Evolutionary conservation across 2,329 filamentous ascomycete genomes (phyloP).

Genomic region (Aureobasidium pullulans): DNA sequence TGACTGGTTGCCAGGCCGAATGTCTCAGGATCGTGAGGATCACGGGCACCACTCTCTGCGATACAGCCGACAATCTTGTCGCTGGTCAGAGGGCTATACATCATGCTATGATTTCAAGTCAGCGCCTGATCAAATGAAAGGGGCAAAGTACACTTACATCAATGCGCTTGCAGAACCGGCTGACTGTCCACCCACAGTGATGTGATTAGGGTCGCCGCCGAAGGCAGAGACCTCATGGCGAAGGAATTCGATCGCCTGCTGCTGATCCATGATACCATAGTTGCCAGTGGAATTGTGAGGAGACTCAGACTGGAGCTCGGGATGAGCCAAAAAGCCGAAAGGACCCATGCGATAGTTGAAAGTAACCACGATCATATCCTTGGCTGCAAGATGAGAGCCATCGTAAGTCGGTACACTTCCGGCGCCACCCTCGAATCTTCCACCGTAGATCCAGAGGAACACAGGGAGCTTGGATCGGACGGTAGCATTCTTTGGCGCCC

Average conservation of each 20-base stretch:
- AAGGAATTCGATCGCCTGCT: slow-evolving; percentile 20
- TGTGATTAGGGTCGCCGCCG: slow-evolving; percentile 33
- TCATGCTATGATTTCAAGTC: slow-evolving; percentile 18
- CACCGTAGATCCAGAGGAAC: too few species aligned
- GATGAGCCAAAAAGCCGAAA: not conserved
- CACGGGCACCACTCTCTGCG: slow-evolving; percentile 22
- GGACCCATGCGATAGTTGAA: not conserved
- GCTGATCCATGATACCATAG: slow-evolving; percentile 25
- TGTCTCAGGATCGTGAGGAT: slow-evolving; percentile 22
- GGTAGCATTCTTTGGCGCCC: too few species aligned
- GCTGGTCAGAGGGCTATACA: slow-evolving; percentile 22
- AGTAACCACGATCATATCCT: not conserved
- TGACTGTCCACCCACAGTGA: slow-evolving; percentile 16
- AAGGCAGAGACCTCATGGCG: slow-evolving; percentile 36
- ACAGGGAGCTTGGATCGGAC: too few species aligned
- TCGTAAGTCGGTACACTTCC: too few species aligned
- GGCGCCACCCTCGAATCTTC: too few species aligned
- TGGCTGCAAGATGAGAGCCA: too few species aligned
- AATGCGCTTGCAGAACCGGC: slow-evolving; percentile 4
- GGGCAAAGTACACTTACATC: too few species aligned
- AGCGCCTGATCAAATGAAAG: not conserved
- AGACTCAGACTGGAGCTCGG: slow-evolving; percentile 16
- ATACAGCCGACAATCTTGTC: slow-evolving; percentile 24
- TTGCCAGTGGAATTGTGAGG: slow-evolving; percentile 24
- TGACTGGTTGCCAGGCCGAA: not conserved